Percentiles rank a stretch among this genome's conserved stretches.
These are phyloP conservation scores for Carex littledalei DNA, from an alignment of 176 grass and related monocot species.

Conservation along the genomic window DNA sequence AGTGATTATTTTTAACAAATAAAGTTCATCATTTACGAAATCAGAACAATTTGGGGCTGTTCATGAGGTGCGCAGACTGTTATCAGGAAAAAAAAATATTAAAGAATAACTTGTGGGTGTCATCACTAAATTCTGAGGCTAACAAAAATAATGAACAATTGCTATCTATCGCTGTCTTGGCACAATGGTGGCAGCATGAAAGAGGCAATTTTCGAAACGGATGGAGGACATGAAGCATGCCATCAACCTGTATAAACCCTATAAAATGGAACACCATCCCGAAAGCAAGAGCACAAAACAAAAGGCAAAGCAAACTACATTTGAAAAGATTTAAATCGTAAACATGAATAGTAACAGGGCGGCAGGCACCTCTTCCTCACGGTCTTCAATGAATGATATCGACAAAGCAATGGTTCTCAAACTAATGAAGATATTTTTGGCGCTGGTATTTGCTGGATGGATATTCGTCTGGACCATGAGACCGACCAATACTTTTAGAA, in stretches of 20 bases:
- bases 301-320: neutral
- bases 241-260: neutral
- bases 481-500: slow-evolving; percentile 31
- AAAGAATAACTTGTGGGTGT: neutral
- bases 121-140: neutral
- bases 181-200: slow-evolving; percentile 9
- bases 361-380: neutral
- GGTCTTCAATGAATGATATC: neutral
- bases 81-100: neutral
- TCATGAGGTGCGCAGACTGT: neutral
- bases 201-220: neutral
- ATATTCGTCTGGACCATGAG: slow-evolving; percentile 38
- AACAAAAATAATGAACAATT: neutral
- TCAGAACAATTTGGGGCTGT: neutral
- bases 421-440: slow-evolving; percentile 18
- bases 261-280: slow-evolving; percentile 14
- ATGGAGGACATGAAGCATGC: slow-evolving; percentile 28
- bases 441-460: slow-evolving; percentile 39
- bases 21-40: neutral
- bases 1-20: neutral
- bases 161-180: neutral
- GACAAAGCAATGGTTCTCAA: neutral
- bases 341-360: neutral
- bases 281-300: neutral
- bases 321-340: neutral